Evolutionary conservation across 2,329 filamentous ascomycete genomes (phyloP).

Genomic region (Epichloe festucae): DNA sequence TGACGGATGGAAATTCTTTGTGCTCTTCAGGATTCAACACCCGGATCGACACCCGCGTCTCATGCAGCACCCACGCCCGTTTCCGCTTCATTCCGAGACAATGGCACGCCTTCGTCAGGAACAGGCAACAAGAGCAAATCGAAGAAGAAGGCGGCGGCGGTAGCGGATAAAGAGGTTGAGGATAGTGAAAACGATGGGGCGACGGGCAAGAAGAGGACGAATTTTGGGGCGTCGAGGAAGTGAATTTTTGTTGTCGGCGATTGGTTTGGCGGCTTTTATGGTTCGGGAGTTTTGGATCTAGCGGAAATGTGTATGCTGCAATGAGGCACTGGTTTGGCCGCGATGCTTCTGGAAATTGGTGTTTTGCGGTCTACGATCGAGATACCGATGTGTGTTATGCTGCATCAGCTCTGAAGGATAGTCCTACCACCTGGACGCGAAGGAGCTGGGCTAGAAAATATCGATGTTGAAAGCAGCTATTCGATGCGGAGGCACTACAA

Average conservation of each 20-base stretch:
- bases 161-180: slow-evolving; percentile 23
- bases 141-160: slow-evolving; percentile 29
- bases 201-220: slow-evolving; percentile 40
- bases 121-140: slow-evolving; percentile 37
- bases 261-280: neutral
- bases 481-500: too few species aligned
- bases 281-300: neutral
- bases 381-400: neutral
- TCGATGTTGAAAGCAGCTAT: too few species aligned
- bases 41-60: slow-evolving; percentile 30
- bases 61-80: slow-evolving; percentile 42
- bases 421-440: too few species aligned
- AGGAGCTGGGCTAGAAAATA: too few species aligned
- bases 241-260: slow-evolving; percentile 11
- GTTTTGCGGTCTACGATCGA: neutral
- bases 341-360: neutral
- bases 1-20: neutral
- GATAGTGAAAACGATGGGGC: slow-evolving; percentile 49
- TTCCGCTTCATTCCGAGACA: slow-evolving; percentile 39
- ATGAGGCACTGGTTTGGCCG: too few species aligned
- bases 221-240: slow-evolving; percentile 43
- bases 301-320: neutral
- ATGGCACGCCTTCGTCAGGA: slow-evolving; percentile 40
- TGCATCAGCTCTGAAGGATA: neutral
- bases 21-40: slow-evolving; percentile 26